phyloP scores from a whole-genome alignment of 2,329 filamentous ascomycete genomes.

The Scedosporium aurantiacum region DNA sequence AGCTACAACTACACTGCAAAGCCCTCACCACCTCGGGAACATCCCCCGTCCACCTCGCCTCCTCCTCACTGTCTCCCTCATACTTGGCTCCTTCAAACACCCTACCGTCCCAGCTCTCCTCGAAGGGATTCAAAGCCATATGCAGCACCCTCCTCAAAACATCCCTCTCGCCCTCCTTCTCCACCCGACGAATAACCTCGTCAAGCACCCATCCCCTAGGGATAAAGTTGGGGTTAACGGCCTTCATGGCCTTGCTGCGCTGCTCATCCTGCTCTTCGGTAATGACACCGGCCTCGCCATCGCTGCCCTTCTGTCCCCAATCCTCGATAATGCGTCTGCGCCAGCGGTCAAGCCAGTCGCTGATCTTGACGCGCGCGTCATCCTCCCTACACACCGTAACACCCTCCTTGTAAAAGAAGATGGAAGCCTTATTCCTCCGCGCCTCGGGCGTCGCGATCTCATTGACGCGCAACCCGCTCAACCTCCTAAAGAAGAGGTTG shows the following conservation, averaged over 20 bases:
- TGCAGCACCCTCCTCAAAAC: slow-evolving; percentile 70
- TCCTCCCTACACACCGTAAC: slow-evolving; percentile 43
- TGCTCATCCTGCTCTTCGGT: slow-evolving; percentile 38
- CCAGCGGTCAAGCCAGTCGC: slow-evolving; percentile 76
- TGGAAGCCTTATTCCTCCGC: slow-evolving; percentile 37
- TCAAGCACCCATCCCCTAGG: slow-evolving; percentile 87
- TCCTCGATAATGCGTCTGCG: slow-evolving; percentile 60
- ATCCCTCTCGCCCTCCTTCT: slow-evolving; percentile 71
- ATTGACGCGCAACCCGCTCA: slow-evolving; percentile 51
- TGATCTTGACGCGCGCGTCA: slow-evolving; percentile 55
- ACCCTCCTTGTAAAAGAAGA: slow-evolving; percentile 74
- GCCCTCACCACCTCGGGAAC: slow-evolving; percentile 67
- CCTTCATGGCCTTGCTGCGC: slow-evolving; percentile 65
- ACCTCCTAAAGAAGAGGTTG: slow-evolving; percentile 79
- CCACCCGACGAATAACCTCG: slow-evolving; percentile 80
- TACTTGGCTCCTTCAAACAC: slow-evolving; percentile 36
- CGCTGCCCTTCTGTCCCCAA: slow-evolving; percentile 46
- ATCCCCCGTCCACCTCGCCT: slow-evolving; percentile 74
- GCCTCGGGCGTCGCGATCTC: slow-evolving; percentile 51
- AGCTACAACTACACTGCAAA: slow-evolving; percentile 94
- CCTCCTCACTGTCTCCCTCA: slow-evolving; percentile 57
- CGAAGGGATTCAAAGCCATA: slow-evolving; percentile 74
- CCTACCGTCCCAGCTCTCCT: slow-evolving; percentile 58
- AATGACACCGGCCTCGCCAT: slow-evolving; percentile 20
- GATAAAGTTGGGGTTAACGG: slow-evolving; percentile 85